These are phyloP conservation scores for Colletotrichum sp. DNA, from an alignment of 2,329 filamentous ascomycete species.

Conservation along the genomic window DNA sequence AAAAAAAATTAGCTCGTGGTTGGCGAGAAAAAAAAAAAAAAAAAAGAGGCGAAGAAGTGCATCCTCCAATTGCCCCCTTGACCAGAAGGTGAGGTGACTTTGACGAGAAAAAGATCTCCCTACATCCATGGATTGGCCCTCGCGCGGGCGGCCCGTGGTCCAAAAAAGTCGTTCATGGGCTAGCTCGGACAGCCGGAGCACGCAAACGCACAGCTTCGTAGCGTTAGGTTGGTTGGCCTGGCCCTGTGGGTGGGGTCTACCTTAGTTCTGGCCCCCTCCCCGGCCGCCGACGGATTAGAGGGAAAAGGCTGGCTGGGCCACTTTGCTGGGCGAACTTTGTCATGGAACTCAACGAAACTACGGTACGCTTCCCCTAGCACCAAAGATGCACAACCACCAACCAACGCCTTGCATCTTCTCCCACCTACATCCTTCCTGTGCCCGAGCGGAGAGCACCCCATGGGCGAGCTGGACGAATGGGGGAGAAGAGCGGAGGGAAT, in stretches of 20 bases:
- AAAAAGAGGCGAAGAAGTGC: neutral
- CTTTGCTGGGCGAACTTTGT: neutral
- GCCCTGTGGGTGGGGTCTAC: neutral
- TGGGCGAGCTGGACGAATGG: neutral
- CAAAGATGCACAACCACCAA: neutral
- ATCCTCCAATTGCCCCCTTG: neutral
- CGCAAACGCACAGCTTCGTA: neutral
- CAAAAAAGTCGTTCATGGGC: neutral
- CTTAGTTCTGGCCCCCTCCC: neutral
- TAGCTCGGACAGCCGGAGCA: neutral
- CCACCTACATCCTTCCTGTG: neutral
- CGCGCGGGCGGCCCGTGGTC: neutral
- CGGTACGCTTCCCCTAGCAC: neutral
- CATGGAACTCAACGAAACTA: neutral
- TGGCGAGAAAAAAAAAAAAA: neutral
- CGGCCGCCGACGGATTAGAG: neutral
- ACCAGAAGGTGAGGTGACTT: neutral
- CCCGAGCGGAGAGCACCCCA: neutral
- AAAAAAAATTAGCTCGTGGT: neutral
- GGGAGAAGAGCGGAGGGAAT: constrained; percentile 9
- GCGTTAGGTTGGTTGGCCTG: neutral
- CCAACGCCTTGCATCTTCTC: neutral
- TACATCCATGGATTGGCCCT: neutral
- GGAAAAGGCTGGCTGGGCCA: neutral
- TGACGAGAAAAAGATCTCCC: neutral